These are phyloP conservation scores for Pseudevernia furfuracea DNA, from an alignment of 495 filamentous ascomycete species.

Conservation along the genomic window DNA sequence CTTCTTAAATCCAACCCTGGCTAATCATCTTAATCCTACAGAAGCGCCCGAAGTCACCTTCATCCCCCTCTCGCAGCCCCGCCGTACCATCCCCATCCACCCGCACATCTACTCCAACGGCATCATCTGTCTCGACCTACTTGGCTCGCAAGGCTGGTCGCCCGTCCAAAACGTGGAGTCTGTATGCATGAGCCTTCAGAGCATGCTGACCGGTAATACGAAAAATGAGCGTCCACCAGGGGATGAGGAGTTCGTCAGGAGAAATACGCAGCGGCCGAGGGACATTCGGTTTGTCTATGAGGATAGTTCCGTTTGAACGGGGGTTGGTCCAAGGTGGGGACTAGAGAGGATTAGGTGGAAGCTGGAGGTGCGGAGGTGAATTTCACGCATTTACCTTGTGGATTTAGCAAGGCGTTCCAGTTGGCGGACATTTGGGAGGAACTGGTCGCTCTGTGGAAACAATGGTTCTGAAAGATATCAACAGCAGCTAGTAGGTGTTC, in stretches of 20 bases:
- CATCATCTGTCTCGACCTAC: conserved; percentile 93
- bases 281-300: conserved; percentile 87
- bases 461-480: neutral
- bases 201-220: conserved; percentile 91
- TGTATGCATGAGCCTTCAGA: conserved; percentile 95
- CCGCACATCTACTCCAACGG: conserved; percentile 98
- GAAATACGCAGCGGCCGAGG: conserved; percentile 65
- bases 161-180: conserved; percentile 96
- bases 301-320: conserved; percentile 65
- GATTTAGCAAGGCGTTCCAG: conserved; percentile 1
- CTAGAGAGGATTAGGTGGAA: neutral
- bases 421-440: neutral
- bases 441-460: neutral
- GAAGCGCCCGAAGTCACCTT: conserved; percentile 94
- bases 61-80: conserved; percentile 47
- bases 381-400: neutral
- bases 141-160: conserved; percentile 82
- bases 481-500: neutral
- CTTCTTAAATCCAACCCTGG: neutral
- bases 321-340: neutral
- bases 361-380: neutral
- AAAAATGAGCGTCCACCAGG: conserved; percentile 82
- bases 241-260: conserved; percentile 75
- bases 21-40: conserved; percentile 27
- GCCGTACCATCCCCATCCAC: conserved; percentile 80